phyloP scores from a whole-genome alignment of 2,329 filamentous ascomycete species.

The Alternaria arbusti region DNA sequence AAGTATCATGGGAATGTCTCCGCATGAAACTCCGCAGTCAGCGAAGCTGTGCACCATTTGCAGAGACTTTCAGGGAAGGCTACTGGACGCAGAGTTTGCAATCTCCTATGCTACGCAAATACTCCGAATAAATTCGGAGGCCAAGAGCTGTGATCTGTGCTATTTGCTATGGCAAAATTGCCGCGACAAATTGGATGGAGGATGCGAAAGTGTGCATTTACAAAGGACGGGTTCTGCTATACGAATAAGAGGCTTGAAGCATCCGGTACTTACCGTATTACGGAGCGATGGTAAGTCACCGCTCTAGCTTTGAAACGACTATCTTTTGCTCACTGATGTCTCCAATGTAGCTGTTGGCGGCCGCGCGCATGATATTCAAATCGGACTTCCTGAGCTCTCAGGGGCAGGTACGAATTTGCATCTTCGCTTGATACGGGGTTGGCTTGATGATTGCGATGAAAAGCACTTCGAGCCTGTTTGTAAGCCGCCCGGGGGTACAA shows the following conservation, averaged over 20 bases:
- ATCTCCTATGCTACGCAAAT: background rate
- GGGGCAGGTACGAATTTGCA: background rate
- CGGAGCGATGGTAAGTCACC: background rate
- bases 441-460: constrained; percentile 18
- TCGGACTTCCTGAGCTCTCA: constrained; percentile 13
- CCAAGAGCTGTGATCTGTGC: background rate
- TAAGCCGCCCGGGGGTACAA: background rate
- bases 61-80: background rate
- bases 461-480: constrained; percentile 1
- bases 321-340: too few relatives aligned
- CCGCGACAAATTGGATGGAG: background rate
- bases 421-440: constrained; percentile 8
- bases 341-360: too few relatives aligned
- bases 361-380: background rate
- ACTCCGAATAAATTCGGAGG: background rate
- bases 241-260: background rate
- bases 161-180: background rate
- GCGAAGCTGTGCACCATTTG: background rate
- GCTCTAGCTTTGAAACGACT: background rate
- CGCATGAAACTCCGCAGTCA: too few relatives aligned
- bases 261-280: background rate
- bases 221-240: background rate
- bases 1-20: too few relatives aligned
- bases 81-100: background rate
- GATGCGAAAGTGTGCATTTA: background rate